Evolutionary conservation across 2,329 filamentous ascomycete genomes (phyloP).

Genomic region (Xylogone sp.): DNA sequence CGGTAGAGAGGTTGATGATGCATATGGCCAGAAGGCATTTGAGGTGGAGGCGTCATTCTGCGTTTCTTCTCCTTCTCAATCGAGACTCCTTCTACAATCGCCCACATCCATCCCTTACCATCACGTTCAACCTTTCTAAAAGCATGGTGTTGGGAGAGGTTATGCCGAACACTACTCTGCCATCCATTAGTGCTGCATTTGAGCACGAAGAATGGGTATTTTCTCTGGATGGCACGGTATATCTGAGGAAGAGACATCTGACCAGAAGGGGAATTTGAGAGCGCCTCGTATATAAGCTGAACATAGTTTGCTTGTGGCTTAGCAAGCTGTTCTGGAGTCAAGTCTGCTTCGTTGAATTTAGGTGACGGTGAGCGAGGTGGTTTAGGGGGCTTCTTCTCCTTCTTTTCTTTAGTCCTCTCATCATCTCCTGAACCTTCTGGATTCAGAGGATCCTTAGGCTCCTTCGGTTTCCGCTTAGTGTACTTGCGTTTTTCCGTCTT

Average conservation of each 20-base stretch:
- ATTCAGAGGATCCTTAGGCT: constrained; percentile 41
- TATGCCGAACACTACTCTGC: constrained; percentile 61
- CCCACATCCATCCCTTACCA: constrained; percentile 56
- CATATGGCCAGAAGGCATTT: constrained; percentile 22
- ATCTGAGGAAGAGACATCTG: constrained; percentile 56
- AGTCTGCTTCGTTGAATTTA: constrained; percentile 46
- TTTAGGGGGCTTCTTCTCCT: constrained; percentile 47
- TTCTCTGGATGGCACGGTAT: constrained; percentile 53
- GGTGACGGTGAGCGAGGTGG: constrained; percentile 46
- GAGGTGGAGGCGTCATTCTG: constrained; percentile 36
- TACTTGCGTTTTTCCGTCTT: constrained; percentile 63
- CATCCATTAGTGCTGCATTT: constrained; percentile 49
- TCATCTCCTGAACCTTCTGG: constrained; percentile 51
- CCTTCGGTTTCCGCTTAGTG: constrained; percentile 57
- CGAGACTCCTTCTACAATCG: constrained; percentile 46
- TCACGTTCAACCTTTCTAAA: constrained; percentile 49
- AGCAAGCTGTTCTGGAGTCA: constrained; percentile 70
- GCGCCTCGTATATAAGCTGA: constrained; percentile 52
- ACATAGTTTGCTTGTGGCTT: constrained; percentile 59
- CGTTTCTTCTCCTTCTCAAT: constrained; percentile 55
- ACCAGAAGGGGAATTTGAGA: constrained; percentile 43
- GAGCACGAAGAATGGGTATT: constrained; percentile 56
- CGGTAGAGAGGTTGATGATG: constrained; percentile 25
- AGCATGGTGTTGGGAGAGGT: constrained; percentile 52
- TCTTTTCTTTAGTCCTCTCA: constrained; percentile 40